Percentiles rank a stretch among this genome's conserved stretches.
Evolutionary conservation across 2,329 filamentous ascomycete genomes (phyloP).

Genomic region (Paracorniculantispora psalliotae): DNA sequence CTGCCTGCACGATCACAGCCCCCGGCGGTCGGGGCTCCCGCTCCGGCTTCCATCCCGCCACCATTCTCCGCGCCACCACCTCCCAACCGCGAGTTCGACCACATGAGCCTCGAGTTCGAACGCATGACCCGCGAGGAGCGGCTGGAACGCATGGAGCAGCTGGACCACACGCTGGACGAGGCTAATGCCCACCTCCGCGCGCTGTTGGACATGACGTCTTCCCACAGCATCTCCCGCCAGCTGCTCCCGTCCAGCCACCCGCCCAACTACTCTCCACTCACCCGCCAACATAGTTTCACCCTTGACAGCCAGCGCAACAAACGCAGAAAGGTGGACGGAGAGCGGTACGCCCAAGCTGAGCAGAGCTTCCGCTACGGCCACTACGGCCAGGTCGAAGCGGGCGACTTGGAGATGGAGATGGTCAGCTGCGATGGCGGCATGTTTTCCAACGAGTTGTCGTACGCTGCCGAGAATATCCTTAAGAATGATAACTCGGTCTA

Average conservation of each 20-base stretch:
- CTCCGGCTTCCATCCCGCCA: background rate
- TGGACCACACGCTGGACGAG: conserved; percentile 36
- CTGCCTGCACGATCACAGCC: background rate
- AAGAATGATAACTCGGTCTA: conserved; percentile 80
- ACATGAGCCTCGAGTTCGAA: background rate
- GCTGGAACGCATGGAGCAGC: conserved; percentile 34
- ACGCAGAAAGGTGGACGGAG: conserved; percentile 65
- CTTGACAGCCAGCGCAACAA: conserved; percentile 54
- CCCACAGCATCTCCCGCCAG: conserved; percentile 24
- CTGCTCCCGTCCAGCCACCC: conserved; percentile 20
- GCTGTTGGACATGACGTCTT: conserved; percentile 36
- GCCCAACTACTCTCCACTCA: conserved; percentile 29
- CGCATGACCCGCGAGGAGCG: conserved; percentile 29
- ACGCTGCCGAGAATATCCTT: conserved; percentile 75
- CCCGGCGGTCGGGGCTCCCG: background rate
- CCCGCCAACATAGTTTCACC: conserved; percentile 33
- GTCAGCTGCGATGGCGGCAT: conserved; percentile 83
- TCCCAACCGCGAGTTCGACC: background rate
- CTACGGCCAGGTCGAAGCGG: conserved; percentile 81
- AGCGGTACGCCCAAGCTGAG: conserved; percentile 45
- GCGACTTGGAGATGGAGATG: conserved; percentile 78
- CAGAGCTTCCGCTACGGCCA: conserved; percentile 73
- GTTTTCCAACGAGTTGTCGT: conserved; percentile 56
- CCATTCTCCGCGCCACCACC: background rate
- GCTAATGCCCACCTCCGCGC: conserved; percentile 40